These are phyloP conservation scores for Paxillus involutus DNA, from an alignment of 768 basidiomycete species.

Conservation along the genomic window DNA sequence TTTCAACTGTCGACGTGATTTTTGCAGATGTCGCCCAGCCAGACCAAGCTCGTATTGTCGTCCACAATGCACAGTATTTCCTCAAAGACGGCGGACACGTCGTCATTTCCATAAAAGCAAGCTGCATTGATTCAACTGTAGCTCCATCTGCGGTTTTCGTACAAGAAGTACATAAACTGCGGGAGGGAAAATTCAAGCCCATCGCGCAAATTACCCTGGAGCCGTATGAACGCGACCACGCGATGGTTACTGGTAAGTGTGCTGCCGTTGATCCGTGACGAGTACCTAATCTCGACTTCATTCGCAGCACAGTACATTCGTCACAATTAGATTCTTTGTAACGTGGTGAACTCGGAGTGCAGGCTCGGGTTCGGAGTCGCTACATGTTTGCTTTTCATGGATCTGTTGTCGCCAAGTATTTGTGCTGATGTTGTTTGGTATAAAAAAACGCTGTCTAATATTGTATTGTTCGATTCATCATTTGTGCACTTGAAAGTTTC, in stretches of 20 bases:
- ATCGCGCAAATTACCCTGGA: conserved; percentile 95
- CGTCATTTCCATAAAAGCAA: conserved; percentile 98
- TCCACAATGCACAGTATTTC: conserved; percentile 92
- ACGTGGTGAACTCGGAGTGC: conserved; percentile 1
- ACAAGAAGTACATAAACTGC: conserved; percentile 78
- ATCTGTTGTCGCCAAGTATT: conserved; percentile 6
- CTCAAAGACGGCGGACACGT: conserved; percentile 90
- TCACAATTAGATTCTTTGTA: conserved; percentile 33
- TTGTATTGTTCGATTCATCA: conserved; percentile 4
- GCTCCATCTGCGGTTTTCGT: conserved; percentile 90
- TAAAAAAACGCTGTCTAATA: conserved; percentile 14
- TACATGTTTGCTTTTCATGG: not conserved
- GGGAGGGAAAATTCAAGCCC: conserved; percentile 83
- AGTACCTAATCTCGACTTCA: not conserved
- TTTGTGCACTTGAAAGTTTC: not conserved
- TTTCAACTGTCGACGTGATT: conserved; percentile 94
- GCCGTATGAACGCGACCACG: conserved; percentile 88
- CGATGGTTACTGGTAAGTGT: conserved; percentile 78
- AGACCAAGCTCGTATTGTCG: conserved; percentile 97
- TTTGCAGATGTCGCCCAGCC: conserved; percentile 99
- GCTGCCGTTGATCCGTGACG: not conserved
- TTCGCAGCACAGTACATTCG: conserved; percentile 46
- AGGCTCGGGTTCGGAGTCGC: not conserved
- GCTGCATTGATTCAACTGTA: conserved; percentile 96
- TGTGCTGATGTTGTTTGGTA: conserved; percentile 12